A percentile compares a stretch with the other conserved stretches of the same genome.
phyloP scores from a whole-genome alignment of 1,284 basidiomycete species.

The Lentinula novae-zelandiae region DNA sequence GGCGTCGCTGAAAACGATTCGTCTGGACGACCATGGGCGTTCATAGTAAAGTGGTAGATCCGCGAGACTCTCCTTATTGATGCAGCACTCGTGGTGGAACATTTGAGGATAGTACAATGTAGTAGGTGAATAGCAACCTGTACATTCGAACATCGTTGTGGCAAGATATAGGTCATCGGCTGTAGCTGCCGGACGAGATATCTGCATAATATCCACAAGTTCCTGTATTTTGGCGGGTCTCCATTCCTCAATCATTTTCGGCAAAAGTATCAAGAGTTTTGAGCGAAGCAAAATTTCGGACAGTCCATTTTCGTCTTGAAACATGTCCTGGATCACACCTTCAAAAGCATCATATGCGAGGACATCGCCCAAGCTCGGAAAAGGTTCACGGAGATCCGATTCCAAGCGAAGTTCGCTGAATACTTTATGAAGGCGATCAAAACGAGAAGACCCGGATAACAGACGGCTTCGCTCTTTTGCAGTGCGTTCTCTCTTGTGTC shows the following conservation, averaged over 20 bases:
- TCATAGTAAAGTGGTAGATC: neutral
- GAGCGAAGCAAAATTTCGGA: neutral
- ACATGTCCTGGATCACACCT: neutral
- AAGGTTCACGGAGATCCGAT: neutral
- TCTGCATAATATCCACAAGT: neutral
- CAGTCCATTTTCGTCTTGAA: neutral
- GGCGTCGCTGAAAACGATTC: neutral
- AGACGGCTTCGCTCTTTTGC: neutral
- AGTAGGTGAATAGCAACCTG: neutral
- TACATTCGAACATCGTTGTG: neutral
- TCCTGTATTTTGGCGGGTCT: neutral
- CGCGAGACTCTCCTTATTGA: neutral
- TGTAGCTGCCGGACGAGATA: neutral
- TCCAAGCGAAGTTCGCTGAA: neutral
- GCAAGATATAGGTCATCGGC: neutral
- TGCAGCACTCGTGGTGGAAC: slow-evolving; percentile 1
- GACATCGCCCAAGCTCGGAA: neutral
- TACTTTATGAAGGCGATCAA: neutral
- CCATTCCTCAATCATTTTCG: neutral
- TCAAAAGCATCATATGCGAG: neutral
- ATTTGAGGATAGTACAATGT: slow-evolving; percentile 1
- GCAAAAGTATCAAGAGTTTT: neutral
- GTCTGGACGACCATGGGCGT: neutral
- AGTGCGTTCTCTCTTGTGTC: neutral
- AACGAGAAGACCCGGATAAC: neutral